Evolutionary conservation across 768 basidiomycete genomes (phyloP).

Genomic region (Amanita rimosa): DNA sequence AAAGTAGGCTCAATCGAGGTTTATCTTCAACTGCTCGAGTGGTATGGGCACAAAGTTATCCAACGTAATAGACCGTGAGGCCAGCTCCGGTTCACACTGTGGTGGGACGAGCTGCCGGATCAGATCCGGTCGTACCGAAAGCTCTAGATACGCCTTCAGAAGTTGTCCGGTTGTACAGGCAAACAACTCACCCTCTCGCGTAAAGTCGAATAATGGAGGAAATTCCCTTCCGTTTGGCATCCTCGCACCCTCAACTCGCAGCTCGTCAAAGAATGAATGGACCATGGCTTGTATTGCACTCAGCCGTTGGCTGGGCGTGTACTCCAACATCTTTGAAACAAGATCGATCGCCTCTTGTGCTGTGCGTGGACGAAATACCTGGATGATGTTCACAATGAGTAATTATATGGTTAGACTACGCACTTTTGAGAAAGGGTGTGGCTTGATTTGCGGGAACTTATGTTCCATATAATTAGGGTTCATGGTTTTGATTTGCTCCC

Average conservation of each 20-base stretch:
- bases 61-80: slow-evolving; percentile 74
- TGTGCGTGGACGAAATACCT: slow-evolving; percentile 98
- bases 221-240: slow-evolving; percentile 98
- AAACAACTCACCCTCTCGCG: slow-evolving; percentile 72
- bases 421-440: slow-evolving; percentile 98
- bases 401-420: slow-evolving; percentile 9
- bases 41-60: slow-evolving; percentile 96
- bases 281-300: slow-evolving; percentile 89
- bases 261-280: slow-evolving; percentile 95
- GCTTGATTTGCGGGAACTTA: slow-evolving; percentile 99
- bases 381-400: slow-evolving; percentile 7
- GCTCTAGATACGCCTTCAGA: slow-evolving; percentile 39
- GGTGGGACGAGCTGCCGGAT: slow-evolving; percentile 85
- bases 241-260: slow-evolving; percentile 79
- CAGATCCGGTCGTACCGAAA: slow-evolving; percentile 92
- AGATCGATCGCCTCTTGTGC: slow-evolving; percentile 93
- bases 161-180: slow-evolving; percentile 3
- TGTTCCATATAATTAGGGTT: slow-evolving; percentile 99
- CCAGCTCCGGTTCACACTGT: slow-evolving; percentile 84
- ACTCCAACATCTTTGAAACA: slow-evolving; percentile 90
- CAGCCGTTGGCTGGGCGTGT: slow-evolving; percentile 91
- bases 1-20: slow-evolving; percentile 59
- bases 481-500: slow-evolving; percentile 99
- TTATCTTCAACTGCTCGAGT: slow-evolving; percentile 88
- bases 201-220: slow-evolving; percentile 90